These are phyloP conservation scores for Candida freyschussii DNA, from an alignment of 1,139 yeast species.

Conservation along the genomic window DNA sequence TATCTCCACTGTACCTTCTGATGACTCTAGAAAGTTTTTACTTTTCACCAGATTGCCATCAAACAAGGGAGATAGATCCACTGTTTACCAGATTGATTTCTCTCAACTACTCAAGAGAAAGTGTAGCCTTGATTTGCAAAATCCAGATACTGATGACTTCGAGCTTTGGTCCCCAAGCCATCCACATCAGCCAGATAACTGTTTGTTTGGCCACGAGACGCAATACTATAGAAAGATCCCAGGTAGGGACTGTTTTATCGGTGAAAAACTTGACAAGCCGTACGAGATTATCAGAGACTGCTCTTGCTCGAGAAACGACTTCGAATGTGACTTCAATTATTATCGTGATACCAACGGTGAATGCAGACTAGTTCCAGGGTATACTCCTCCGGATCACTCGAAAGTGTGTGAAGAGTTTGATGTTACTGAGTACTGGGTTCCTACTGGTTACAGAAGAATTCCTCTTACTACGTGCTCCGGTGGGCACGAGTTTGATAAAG, in stretches of 20 bases:
- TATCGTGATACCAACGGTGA: slow-evolving; percentile 71
- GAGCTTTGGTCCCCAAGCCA: slow-evolving; percentile 56
- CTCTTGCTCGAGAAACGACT: slow-evolving; percentile 81
- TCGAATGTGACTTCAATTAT: slow-evolving; percentile 90
- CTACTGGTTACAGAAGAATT: slow-evolving; percentile 76
- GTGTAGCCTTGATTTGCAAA: slow-evolving; percentile 61
- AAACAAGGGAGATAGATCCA: slow-evolving; percentile 35
- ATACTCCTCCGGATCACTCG: slow-evolving; percentile 63
- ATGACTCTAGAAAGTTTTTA: slow-evolving; percentile 73
- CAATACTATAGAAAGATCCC: slow-evolving; percentile 68
- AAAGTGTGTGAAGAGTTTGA: slow-evolving; percentile 56
- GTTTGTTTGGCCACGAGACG: slow-evolving; percentile 88
- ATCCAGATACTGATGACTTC: slow-evolving; percentile 64
- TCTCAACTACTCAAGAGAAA: slow-evolving; percentile 56
- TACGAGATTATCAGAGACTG: slow-evolving; percentile 62
- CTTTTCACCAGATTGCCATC: slow-evolving; percentile 42
- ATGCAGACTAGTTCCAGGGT: slow-evolving; percentile 75
- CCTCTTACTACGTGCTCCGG: slow-evolving; percentile 73
- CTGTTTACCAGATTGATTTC: slow-evolving; percentile 66
- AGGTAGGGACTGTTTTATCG: slow-evolving; percentile 72
- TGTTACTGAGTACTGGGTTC: slow-evolving; percentile 63
- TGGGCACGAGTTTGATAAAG: slow-evolving; percentile 62
- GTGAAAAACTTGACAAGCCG: slow-evolving; percentile 62
- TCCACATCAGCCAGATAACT: slow-evolving; percentile 45
- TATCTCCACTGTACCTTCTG: slow-evolving; percentile 87